Evolutionary conservation across 352 stramenopile genomes (phyloP).

Genomic region (Aphanomyces astaci): DNA sequence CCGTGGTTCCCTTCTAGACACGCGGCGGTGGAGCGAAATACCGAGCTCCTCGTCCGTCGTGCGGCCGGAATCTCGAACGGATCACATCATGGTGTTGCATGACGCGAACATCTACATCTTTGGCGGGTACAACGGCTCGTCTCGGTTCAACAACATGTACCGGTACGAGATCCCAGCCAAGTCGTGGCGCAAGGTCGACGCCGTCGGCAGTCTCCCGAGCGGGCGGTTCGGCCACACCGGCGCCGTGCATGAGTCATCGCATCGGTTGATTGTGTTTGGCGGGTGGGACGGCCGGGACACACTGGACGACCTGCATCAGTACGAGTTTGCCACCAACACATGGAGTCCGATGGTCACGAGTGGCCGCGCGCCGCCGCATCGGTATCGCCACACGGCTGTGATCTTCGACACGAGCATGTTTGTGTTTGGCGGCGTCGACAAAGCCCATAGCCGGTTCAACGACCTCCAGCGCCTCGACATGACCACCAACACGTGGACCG

Average conservation of each 20-base stretch:
- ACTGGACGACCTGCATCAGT: constrained; percentile 77
- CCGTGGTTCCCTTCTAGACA: constrained; percentile 25
- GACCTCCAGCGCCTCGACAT: constrained; percentile 69
- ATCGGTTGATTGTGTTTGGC: constrained; percentile 77
- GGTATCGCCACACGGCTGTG: constrained; percentile 80
- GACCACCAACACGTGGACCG: constrained; percentile 75
- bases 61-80: constrained; percentile 64
- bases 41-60: constrained; percentile 41
- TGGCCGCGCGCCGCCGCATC: constrained; percentile 53
- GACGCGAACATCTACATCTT: constrained; percentile 78
- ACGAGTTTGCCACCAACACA: constrained; percentile 55
- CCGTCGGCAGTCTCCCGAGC: constrained; percentile 41
- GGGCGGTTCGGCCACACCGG: constrained; percentile 77
- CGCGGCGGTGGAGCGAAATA: constrained; percentile 69
- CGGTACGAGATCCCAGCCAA: constrained; percentile 56
- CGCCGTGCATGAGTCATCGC: constrained; percentile 57
- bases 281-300: constrained; percentile 83
- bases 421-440: constrained; percentile 86
- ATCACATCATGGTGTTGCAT: constrained; percentile 84
- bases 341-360: constrained; percentile 57
- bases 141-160: constrained; percentile 77
- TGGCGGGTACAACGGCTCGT: constrained; percentile 79
- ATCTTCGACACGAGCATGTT: constrained; percentile 83
- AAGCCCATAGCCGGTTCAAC: constrained; percentile 81
- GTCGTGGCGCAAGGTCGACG: constrained; percentile 45